Conservation (phyloP, 495 filamentous ascomycete species). For the Aspergillus bridgeri region DNA sequence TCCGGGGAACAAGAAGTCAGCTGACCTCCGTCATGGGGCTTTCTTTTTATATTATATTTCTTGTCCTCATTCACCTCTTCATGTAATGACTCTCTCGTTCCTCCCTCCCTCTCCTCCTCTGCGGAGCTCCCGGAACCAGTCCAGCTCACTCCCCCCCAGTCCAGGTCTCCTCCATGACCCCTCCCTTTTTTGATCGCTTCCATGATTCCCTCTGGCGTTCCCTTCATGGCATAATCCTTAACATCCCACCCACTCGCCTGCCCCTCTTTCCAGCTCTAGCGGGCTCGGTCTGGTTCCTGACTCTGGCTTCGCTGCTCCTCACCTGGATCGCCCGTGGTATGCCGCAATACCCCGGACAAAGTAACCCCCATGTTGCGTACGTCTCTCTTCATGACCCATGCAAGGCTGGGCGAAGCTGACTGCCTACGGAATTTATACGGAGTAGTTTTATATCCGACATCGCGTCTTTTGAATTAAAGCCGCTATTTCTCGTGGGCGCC, state of each 20-base stretch:
- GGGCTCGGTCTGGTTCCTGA: conserved; percentile 21
- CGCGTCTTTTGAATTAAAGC: conserved; percentile 22
- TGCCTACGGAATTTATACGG: neutral
- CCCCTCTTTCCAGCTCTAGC: conserved; percentile 19
- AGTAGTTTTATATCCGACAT: conserved; percentile 24
- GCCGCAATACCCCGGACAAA: conserved; percentile 20
- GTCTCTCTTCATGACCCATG: neutral
- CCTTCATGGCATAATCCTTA: conserved; percentile 21
- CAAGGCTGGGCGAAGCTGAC: neutral
- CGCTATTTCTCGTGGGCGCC: conserved; percentile 21
- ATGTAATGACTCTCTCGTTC: neutral
- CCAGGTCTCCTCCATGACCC: conserved; percentile 7
- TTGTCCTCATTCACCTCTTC: neutral
- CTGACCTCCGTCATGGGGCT: neutral
- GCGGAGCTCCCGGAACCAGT: neutral
- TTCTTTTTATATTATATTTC: neutral
- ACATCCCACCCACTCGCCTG: conserved; percentile 19
- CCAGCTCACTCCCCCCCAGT: neutral
- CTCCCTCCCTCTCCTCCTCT: neutral
- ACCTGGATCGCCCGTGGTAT: conserved; percentile 21
- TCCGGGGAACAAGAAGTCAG: conserved; percentile 1
- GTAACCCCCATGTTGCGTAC: conserved; percentile 19
- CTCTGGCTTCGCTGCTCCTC: conserved; percentile 15
- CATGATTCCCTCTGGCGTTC: conserved; percentile 18
- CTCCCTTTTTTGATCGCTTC: conserved; percentile 11